These are phyloP conservation scores for Penicillium egyptiacum DNA, from an alignment of 495 filamentous ascomycete species.

Conservation along the genomic window DNA sequence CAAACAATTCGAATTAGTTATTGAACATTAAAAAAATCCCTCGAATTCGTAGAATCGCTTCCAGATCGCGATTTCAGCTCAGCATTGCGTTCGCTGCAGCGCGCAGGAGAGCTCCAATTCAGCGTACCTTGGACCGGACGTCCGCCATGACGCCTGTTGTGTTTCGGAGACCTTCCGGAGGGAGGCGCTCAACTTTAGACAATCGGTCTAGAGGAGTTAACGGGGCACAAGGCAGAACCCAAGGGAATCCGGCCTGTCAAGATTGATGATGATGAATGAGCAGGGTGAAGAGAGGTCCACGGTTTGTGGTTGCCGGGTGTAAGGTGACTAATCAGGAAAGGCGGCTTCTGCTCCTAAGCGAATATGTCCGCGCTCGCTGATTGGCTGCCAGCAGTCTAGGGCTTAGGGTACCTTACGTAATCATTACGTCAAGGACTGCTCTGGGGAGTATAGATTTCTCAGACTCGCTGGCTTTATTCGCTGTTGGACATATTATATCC, in stretches of 20 bases:
- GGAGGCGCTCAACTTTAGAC: constrained; percentile 44
- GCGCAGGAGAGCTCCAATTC: constrained; percentile 17
- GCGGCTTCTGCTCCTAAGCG: constrained; percentile 16
- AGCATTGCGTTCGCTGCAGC: constrained; percentile 11
- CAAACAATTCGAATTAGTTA: constrained; percentile 6
- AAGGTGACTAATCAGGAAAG: constrained; percentile 16
- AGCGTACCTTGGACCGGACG: constrained; percentile 53
- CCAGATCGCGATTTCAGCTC: not conserved
- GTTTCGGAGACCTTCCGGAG: constrained; percentile 49
- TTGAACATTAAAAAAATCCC: constrained; percentile 1
- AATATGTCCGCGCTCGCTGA: not conserved
- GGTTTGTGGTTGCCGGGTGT: constrained; percentile 15
- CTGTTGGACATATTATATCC: not conserved
- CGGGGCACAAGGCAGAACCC: constrained; percentile 42
- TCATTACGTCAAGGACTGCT: constrained; percentile 9
- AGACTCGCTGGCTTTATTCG: not conserved
- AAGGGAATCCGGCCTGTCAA: constrained; percentile 37
- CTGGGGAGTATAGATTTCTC: constrained; percentile 2
- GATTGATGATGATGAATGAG: constrained; percentile 29
- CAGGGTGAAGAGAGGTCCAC: constrained; percentile 20
- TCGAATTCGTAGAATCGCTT: constrained; percentile 2
- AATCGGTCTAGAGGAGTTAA: constrained; percentile 37
- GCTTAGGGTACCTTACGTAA: constrained; percentile 20
- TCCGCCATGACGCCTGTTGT: constrained; percentile 52
- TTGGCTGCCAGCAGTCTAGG: constrained; percentile 15